Evolutionary conservation across 2,329 filamentous ascomycete species (phyloP).

Genomic region (Trichoderma simmonsii): DNA sequence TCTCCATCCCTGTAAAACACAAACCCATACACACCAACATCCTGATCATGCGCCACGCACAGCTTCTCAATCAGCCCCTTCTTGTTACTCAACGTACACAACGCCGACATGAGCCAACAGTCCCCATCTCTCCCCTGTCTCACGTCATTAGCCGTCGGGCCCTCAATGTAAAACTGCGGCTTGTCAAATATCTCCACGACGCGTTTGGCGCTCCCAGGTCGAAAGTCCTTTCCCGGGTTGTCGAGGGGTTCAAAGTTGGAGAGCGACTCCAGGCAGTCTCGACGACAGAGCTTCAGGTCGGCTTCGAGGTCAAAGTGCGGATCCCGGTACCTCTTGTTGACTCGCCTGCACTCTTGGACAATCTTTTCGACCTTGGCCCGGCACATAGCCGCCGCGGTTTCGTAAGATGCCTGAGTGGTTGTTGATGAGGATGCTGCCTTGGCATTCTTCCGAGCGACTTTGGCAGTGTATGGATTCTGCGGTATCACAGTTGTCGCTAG

Average conservation of each 20-base stretch:
- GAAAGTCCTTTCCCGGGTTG: constrained; percentile 33
- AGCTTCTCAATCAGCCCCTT: constrained; percentile 66
- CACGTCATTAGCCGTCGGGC: constrained; percentile 72
- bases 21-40: constrained; percentile 79
- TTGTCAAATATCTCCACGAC: constrained; percentile 73
- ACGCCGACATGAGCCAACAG: constrained; percentile 81
- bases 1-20: constrained; percentile 79
- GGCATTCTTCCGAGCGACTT: constrained; percentile 54
- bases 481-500: constrained; percentile 68
- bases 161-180: constrained; percentile 74
- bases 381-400: constrained; percentile 68
- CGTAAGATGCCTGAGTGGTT: constrained; percentile 64
- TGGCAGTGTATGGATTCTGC: constrained; percentile 61
- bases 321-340: constrained; percentile 84
- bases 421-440: constrained; percentile 50
- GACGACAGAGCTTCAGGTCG: constrained; percentile 61
- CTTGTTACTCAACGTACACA: constrained; percentile 75
- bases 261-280: constrained; percentile 49
- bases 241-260: constrained; percentile 31
- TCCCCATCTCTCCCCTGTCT: constrained; percentile 76
- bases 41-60: constrained; percentile 69
- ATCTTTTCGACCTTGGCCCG: constrained; percentile 61
- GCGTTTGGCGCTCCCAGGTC: constrained; percentile 60
- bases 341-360: constrained; percentile 62
- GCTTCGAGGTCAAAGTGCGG: constrained; percentile 82